A percentile compares a stretch with the other conserved stretches of the same genome.
Conservation (phyloP, 2,329 filamentous ascomycete species). For the Penicillium expansum region DNA sequence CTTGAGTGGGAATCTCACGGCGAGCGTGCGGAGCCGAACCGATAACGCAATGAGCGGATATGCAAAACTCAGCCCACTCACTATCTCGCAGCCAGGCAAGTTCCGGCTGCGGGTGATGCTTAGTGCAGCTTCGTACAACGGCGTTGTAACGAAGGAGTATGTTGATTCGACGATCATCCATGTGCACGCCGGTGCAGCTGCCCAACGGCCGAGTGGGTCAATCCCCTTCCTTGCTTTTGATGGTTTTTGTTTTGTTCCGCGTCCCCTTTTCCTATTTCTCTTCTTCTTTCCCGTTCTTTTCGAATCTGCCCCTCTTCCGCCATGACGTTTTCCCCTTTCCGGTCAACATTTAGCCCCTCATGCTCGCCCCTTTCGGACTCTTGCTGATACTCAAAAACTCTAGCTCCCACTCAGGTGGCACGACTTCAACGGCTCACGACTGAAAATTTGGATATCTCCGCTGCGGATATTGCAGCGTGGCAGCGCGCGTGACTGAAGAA, state of each 20-base stretch:
- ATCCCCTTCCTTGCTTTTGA: neutral
- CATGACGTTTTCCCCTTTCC: neutral
- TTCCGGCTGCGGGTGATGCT: slow-evolving; percentile 35
- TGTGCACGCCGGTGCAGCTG: slow-evolving; percentile 27
- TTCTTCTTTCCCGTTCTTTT: neutral
- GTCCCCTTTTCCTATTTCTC: neutral
- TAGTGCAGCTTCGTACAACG: slow-evolving; percentile 27
- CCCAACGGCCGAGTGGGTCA: slow-evolving; percentile 33
- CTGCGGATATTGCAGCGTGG: slow-evolving; percentile 33
- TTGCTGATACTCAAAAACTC: slow-evolving; percentile 17
- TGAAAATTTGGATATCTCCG: slow-evolving; percentile 34
- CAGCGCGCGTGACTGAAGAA: slow-evolving; percentile 19
- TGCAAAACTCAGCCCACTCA: slow-evolving; percentile 29
- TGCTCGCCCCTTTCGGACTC: slow-evolving; percentile 2
- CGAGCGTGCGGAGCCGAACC: slow-evolving; percentile 32
- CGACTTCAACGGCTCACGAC: slow-evolving; percentile 26
- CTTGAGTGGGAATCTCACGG: slow-evolving; percentile 29
- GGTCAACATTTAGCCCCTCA: neutral
- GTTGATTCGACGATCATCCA: slow-evolving; percentile 32
- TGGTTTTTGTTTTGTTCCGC: neutral
- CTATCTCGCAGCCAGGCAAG: slow-evolving; percentile 29
- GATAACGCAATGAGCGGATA: slow-evolving; percentile 33
- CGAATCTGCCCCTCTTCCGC: neutral
- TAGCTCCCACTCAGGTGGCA: slow-evolving; percentile 27
- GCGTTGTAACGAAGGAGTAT: slow-evolving; percentile 30